phyloP scores from a whole-genome alignment of 352 stramenopile genomes.

The Phytophthora boehmeriae region DNA sequence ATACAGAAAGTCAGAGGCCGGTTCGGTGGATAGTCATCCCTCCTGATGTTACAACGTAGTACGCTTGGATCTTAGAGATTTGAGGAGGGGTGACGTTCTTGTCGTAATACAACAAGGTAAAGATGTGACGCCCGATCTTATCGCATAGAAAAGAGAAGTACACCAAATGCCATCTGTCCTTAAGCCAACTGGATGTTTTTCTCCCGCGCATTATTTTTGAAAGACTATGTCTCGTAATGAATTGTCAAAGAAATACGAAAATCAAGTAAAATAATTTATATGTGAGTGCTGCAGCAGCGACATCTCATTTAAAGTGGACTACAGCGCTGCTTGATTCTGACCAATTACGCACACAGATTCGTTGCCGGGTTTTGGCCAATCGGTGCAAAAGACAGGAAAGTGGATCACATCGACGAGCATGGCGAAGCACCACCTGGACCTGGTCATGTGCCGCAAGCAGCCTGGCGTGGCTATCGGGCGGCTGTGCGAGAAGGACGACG shows the following conservation, averaged over 20 bases:
- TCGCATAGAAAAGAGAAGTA: too few species aligned
- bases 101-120: neutral
- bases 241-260: too few species aligned
- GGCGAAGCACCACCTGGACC: conserved; percentile 99
- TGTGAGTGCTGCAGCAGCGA: neutral
- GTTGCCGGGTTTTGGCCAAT: neutral
- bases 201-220: too few species aligned
- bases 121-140: neutral
- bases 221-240: too few species aligned
- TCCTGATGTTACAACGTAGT: conserved; percentile 7
- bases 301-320: neutral
- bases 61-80: neutral
- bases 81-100: neutral
- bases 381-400: neutral
- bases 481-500: conserved; percentile 99
- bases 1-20: conserved; percentile 60
- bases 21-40: conserved; percentile 29
- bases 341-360: neutral
- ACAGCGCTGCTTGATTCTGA: neutral
- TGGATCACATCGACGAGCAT: conserved; percentile 55
- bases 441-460: conserved; percentile 99
- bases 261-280: too few species aligned
- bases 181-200: too few species aligned
- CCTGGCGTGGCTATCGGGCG: conserved; percentile 96
- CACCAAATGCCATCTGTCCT: too few species aligned